Conservation (phyloP, 1,139 yeast species). For the Kazachstania sp. region DNA sequence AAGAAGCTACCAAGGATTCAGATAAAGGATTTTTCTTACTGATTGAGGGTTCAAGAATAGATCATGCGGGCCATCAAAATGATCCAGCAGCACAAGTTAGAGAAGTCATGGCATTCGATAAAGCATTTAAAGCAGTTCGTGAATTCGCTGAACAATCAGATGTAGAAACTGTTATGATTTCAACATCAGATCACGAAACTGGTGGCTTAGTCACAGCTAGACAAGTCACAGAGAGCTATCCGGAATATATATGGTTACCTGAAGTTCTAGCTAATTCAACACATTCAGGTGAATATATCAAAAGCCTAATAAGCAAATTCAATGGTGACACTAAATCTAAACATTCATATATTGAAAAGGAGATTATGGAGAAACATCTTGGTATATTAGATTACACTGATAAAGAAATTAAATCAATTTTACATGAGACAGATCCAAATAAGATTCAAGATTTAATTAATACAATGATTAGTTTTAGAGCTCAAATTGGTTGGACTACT, state of each 20-base stretch:
- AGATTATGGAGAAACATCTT: constrained; percentile 47
- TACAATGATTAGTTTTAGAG: constrained; percentile 56
- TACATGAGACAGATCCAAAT: constrained; percentile 17
- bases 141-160: constrained; percentile 57
- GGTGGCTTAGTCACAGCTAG: constrained; percentile 78
- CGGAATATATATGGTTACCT: constrained; percentile 73
- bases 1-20: constrained; percentile 53
- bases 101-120: constrained; percentile 70
- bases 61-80: constrained; percentile 85
- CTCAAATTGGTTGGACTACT: constrained; percentile 81
- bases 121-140: constrained; percentile 59
- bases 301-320: constrained; percentile 30
- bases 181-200: constrained; percentile 87
- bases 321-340: constrained; percentile 27
- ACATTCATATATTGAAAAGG: constrained; percentile 39
- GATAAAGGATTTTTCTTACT: constrained; percentile 74
- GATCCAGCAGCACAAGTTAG: constrained; percentile 84
- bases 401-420: constrained; percentile 39
- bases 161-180: constrained; percentile 62
- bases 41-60: constrained; percentile 83
- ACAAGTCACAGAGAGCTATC: constrained; percentile 52
- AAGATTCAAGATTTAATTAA: constrained; percentile 39
- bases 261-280: constrained; percentile 53
- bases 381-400: constrained; percentile 50
- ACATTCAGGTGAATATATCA: constrained; percentile 61